These are phyloP conservation scores for Camellia oleifera DNA, from an alignment of 179 eudicot species.

Conservation along the genomic window DNA sequence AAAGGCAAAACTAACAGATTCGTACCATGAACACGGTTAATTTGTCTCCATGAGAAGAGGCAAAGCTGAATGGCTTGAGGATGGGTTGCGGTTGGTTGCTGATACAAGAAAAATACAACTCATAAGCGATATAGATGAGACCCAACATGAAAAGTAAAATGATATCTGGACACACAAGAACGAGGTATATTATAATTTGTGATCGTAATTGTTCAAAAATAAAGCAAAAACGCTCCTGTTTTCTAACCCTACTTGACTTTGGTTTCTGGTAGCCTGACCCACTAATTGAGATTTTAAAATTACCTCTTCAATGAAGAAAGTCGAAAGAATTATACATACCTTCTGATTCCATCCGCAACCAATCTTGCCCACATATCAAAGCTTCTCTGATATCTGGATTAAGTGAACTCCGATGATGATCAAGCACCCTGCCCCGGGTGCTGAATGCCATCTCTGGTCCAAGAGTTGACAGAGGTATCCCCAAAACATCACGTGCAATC, in stretches of 20 bases:
- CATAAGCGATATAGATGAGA: neutral
- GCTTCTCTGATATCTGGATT: constrained; percentile 79
- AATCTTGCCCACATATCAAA: constrained; percentile 90
- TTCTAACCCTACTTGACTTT: neutral
- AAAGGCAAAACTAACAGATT: constrained; percentile 5
- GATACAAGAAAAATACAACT: constrained; percentile 18
- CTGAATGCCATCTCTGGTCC: constrained; percentile 58
- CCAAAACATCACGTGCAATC: constrained; percentile 90
- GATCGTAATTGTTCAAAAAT: too few species aligned
- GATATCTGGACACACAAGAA: neutral
- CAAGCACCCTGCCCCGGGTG: constrained; percentile 67
- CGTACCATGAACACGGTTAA: constrained; percentile 27
- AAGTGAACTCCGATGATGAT: constrained; percentile 63
- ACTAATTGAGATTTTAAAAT: neutral
- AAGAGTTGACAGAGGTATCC: constrained; percentile 67
- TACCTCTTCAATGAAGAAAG: neutral
- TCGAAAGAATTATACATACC: constrained; percentile 33
- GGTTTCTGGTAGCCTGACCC: neutral
- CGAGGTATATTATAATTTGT: neutral
- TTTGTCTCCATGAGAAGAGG: constrained; percentile 54
- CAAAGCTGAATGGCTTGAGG: constrained; percentile 35
- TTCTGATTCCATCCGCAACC: constrained; percentile 70
- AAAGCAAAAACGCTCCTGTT: neutral
- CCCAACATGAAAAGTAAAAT: neutral
- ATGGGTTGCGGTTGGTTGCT: constrained; percentile 37